A percentile compares a stretch with the other conserved stretches of the same genome.
phyloP scores from a whole-genome alignment of 345 rosid species.

The Bruguiera sexangula region DNA sequence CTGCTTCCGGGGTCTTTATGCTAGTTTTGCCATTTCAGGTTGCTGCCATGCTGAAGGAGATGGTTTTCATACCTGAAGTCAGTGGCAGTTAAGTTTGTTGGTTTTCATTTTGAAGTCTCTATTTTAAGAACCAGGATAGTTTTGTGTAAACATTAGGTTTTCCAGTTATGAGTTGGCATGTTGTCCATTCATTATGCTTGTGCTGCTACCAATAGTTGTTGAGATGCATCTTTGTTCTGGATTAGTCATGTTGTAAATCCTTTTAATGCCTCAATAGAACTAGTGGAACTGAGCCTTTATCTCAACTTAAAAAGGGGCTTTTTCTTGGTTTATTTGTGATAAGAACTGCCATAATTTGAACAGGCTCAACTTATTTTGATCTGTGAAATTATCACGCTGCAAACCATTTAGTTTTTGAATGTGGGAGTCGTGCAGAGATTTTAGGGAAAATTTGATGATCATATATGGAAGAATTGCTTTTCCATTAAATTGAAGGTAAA shows the following conservation, averaged over 20 bases:
- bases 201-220: constrained; percentile 11
- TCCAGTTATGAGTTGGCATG: constrained; percentile 17
- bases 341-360: neutral
- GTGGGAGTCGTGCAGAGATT: neutral
- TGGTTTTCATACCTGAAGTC: constrained; percentile 46
- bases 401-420: neutral
- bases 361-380: constrained; percentile 1
- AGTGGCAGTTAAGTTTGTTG: constrained; percentile 64
- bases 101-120: constrained; percentile 32
- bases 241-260: neutral
- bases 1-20: constrained; percentile 42
- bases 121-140: constrained; percentile 23
- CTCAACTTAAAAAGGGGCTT: neutral
- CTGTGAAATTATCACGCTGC: neutral
- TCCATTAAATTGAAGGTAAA: no score
- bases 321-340: neutral
- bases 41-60: constrained; percentile 45
- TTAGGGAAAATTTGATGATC: neutral
- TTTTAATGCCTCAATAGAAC: neutral
- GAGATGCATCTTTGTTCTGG: constrained; percentile 16
- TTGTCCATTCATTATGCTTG: constrained; percentile 23
- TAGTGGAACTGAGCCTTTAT: neutral
- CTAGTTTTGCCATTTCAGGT: constrained; percentile 48
- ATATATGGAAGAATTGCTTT: neutral
- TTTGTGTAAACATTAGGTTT: constrained; percentile 20